A percentile compares a stretch with the other conserved stretches of the same genome.
phyloP scores from a whole-genome alignment of 768 basidiomycete species.

The Trametes cubensis region DNA sequence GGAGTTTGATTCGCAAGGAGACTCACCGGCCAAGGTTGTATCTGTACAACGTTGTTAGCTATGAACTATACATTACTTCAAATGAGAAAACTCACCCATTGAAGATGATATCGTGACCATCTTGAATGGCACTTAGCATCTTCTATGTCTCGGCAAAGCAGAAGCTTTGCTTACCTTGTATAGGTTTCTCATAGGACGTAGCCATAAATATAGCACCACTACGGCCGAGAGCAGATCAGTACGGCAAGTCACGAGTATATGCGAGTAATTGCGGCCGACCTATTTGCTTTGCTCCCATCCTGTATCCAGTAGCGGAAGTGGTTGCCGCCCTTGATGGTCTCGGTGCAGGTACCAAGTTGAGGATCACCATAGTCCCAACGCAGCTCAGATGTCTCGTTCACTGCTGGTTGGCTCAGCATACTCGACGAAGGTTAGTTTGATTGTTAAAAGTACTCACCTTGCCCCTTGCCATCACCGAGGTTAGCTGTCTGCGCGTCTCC shows the following conservation, averaged over 20 bases:
- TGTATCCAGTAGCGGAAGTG: conserved; percentile 92
- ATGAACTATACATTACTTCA: neutral
- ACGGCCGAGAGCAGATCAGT: neutral
- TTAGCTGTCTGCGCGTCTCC: conserved; percentile 71
- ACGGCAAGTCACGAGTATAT: neutral
- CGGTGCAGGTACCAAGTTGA: conserved; percentile 80
- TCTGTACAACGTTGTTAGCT: conserved; percentile 32
- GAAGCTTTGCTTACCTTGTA: conserved; percentile 52
- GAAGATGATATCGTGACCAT: conserved; percentile 67
- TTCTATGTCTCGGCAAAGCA: neutral
- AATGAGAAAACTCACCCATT: conserved; percentile 54
- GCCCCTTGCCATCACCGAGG: conserved; percentile 82
- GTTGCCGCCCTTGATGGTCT: conserved; percentile 83
- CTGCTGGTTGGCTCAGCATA: conserved; percentile 39
- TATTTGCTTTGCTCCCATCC: conserved; percentile 63
- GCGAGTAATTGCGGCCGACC: conserved; percentile 39
- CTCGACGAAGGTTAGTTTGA: neutral
- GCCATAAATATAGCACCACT: conserved; percentile 80
- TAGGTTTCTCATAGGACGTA: conserved; percentile 70
- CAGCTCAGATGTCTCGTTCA: conserved; percentile 81
- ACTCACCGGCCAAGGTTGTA: conserved; percentile 75
- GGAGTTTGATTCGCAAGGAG: neutral
- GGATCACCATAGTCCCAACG: conserved; percentile 85
- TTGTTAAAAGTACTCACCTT: conserved; percentile 46
- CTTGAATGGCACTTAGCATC: conserved; percentile 33